Base-by-base conservation (phyloP, 2,329 filamentous ascomycete genomes). In the Nigrograna mackinnonii region DNA sequence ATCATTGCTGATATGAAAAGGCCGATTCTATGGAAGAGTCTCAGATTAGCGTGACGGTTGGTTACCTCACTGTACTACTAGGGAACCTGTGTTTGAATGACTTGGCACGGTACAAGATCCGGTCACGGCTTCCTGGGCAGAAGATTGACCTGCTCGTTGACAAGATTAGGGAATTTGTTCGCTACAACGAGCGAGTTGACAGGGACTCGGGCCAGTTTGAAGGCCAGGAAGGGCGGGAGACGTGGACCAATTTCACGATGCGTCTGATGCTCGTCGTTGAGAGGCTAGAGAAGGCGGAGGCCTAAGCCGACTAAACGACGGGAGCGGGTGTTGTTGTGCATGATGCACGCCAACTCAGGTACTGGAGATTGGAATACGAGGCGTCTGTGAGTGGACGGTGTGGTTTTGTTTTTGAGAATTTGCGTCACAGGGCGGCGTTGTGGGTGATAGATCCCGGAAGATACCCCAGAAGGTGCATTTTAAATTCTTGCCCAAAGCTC, bases 61-160 rank as follows among this genome's bases (percentile, higher is more conserved):
- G 90, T 13, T 96, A 96, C 64, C 76, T 96, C 18, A 85, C 90
- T 1, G 85, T 96, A 12, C 75, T 96, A 5, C 77, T 97, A 2
- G 89, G 90, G 14, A 94, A 91, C 52, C 72, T 96, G 18, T 91
- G 84, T 54, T 74, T 94, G 20, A 74, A 80, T 39, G 47, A 61
- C 6, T 59, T 62, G 2, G 72, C 78, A 4, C 71, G 75, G 31
- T 41, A 54, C 7, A 67, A 69, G 18, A 65, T 83, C 13, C 68
- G 67, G 17, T 20, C 34, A 7, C 50, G 63, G 7, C 66, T 83
- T 20, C 73, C 74, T 2, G 70, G 72, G 2, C 64, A 74, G 19
- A 76, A 70, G 4, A 61, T 86, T 12, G 54, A 67, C 5, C 58
- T 72, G 13, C 66, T 87, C 14, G 62, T 85, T 18, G 72, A 74